Evolutionary conservation across 495 filamentous ascomycete genomes (phyloP), one percentile per base, ranked within the genome.

Genomic region (Pseudoneurospora amorphoporcata): DNA sequence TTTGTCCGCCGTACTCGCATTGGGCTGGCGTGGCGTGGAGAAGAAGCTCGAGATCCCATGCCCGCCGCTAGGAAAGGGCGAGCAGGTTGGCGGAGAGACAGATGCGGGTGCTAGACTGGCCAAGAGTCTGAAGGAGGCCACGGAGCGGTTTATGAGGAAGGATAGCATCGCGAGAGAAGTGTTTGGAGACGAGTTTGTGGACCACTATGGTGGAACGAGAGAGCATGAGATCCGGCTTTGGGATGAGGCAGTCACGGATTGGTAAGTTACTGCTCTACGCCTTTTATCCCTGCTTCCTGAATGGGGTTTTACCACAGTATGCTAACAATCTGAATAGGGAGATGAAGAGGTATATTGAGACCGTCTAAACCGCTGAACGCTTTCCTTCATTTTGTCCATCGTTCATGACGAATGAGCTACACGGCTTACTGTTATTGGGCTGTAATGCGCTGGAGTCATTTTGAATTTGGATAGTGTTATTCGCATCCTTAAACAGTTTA

Each of bases 231-330:
- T 94, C 75, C 84, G 90, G 73, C 81, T 97, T 19, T 99, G 94
- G 93, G 94, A 99, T 79, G 94, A 98, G 79, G 93, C 94, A 1
- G 94, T 97, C 8, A 97, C 94, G 35, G 94, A 97, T 81, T 98
- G 94, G 94, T 93, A 82, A 75, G 89, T 79, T 45, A 17, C 53
- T 8, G 29, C 29, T 1, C 10, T 4, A 35, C 69, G 23, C n/a
- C 65, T 73, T 71, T 47, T 35, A 41, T 43, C 23, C 8, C 16
- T 29, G 29, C 1, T 53, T n/a, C 2, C 19, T 12, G 35, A 19
- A 69, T 38, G n/a, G 72, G 8, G 8, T 47, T 47, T 19, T 10
- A 58, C 23, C 0, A 58, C 68, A n/a, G 3, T 4, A 16, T 75
- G 72, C 74, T 77, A 74, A 79, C 72, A 37, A 14, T 43, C 2